Evolutionary conservation across 352 stramenopile species (phyloP).

Genomic region (Phytophthora boehmeriae): DNA sequence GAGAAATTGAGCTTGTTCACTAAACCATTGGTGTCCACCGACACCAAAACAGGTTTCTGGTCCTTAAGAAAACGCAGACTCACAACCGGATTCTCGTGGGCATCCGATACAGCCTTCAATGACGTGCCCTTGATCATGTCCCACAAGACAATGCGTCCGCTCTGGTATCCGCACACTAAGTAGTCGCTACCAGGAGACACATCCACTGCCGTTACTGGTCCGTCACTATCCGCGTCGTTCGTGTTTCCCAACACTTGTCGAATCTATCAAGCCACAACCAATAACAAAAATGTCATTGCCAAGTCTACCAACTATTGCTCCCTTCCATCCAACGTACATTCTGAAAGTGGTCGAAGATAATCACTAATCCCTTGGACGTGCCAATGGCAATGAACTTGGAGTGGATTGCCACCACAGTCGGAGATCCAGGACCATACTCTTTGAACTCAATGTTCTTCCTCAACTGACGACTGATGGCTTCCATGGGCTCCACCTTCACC

Average conservation of each 20-base stretch:
- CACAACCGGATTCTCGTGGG: constrained; percentile 88
- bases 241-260: constrained; percentile 90
- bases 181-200: constrained; percentile 89
- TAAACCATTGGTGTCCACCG: constrained; percentile 88
- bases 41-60: constrained; percentile 84
- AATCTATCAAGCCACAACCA: constrained; percentile 43
- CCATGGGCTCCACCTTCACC: constrained; percentile 91
- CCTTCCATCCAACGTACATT: constrained; percentile 61
- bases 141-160: constrained; percentile 94
- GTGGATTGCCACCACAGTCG: constrained; percentile 94
- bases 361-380: constrained; percentile 93
- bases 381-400: constrained; percentile 97
- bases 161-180: constrained; percentile 93
- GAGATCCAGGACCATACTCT: constrained; percentile 89
- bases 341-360: constrained; percentile 98
- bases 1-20: constrained; percentile 96
- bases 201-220: constrained; percentile 88
- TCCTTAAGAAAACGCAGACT: constrained; percentile 87
- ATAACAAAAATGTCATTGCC: neutral
- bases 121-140: constrained; percentile 95
- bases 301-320: neutral
- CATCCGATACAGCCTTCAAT: constrained; percentile 92
- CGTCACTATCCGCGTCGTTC: constrained; percentile 72
- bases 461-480: constrained; percentile 89
- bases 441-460: constrained; percentile 93